Conservation (phyloP, 768 basidiomycete genomes). For the Mycena belliarum region DNA sequence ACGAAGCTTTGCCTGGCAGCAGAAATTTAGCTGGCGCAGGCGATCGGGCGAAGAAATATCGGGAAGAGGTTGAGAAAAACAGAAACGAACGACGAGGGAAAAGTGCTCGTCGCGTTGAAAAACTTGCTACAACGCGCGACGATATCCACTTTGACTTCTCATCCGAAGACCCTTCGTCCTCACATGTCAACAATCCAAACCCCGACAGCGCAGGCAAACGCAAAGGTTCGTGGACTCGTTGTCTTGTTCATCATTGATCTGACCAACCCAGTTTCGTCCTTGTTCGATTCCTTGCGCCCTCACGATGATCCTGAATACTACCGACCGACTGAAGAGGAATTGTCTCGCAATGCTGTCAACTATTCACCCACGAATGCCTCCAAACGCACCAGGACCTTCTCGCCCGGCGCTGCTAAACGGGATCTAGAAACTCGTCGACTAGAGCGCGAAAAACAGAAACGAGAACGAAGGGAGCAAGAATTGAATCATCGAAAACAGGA, state of each 20-base stretch:
- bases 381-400: slow-evolving; percentile 55
- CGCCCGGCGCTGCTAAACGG: slow-evolving; percentile 43
- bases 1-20: slow-evolving; percentile 24
- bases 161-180: slow-evolving; percentile 9
- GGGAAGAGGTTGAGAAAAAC: slow-evolving; percentile 35
- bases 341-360: slow-evolving; percentile 31
- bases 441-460: slow-evolving; percentile 44
- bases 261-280: slow-evolving; percentile 29
- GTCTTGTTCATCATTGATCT: background rate
- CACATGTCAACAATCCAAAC: slow-evolving; percentile 23
- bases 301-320: slow-evolving; percentile 34
- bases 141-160: slow-evolving; percentile 24
- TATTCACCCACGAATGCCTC: slow-evolving; percentile 33
- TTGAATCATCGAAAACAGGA: slow-evolving; percentile 38
- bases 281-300: slow-evolving; percentile 37
- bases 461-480: slow-evolving; percentile 39
- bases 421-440: slow-evolving; percentile 37
- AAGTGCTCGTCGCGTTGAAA: slow-evolving; percentile 29
- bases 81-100: slow-evolving; percentile 35
- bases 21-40: slow-evolving; percentile 25
- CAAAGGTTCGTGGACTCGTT: slow-evolving; percentile 44
- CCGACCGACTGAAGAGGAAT: slow-evolving; percentile 33
- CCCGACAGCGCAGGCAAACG: slow-evolving; percentile 41
- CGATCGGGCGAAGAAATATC: slow-evolving; percentile 26
- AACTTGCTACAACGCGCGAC: slow-evolving; percentile 20